Evolutionary conservation across 2,329 filamentous ascomycete species (phyloP).

Genomic region (Leptographium wingfieldii): DNA sequence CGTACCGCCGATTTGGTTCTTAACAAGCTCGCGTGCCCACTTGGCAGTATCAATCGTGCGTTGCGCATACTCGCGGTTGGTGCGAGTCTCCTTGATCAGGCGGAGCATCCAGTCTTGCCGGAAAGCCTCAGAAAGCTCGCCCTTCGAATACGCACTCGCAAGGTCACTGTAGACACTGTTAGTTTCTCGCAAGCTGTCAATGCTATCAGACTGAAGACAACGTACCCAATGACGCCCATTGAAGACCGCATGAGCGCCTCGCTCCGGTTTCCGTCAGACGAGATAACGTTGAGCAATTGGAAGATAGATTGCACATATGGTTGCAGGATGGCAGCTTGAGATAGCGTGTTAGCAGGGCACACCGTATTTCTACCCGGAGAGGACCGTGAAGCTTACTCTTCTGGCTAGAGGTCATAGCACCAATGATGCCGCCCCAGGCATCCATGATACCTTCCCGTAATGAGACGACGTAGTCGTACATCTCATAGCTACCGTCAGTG

Average conservation of each 20-base stretch:
- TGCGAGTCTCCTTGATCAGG: slow-evolving; percentile 85
- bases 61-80: slow-evolving; percentile 71
- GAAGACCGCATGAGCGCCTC: slow-evolving; percentile 85
- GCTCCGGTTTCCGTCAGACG: slow-evolving; percentile 73
- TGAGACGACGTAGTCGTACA: slow-evolving; percentile 92
- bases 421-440: slow-evolving; percentile 93
- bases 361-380: not conserved
- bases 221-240: slow-evolving; percentile 95
- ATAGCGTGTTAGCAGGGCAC: slow-evolving; percentile 16
- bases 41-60: slow-evolving; percentile 90
- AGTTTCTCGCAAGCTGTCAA: slow-evolving; percentile 2
- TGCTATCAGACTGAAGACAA: slow-evolving; percentile 7
- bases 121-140: slow-evolving; percentile 74
- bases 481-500: slow-evolving; percentile 77
- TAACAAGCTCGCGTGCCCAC: slow-evolving; percentile 96
- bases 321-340: slow-evolving; percentile 53
- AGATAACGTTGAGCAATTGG: slow-evolving; percentile 68
- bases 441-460: slow-evolving; percentile 97
- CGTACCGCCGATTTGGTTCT: slow-evolving; percentile 61
- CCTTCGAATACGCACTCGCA: slow-evolving; percentile 83
- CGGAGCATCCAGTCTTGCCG: slow-evolving; percentile 79
- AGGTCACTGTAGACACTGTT: slow-evolving; percentile 54
- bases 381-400: slow-evolving; percentile 46
- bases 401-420: slow-evolving; percentile 74
- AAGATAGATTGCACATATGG: slow-evolving; percentile 80